Conservation (phyloP, 2,329 filamentous ascomycete genomes). For the Aspergillus caelatus region DNA sequence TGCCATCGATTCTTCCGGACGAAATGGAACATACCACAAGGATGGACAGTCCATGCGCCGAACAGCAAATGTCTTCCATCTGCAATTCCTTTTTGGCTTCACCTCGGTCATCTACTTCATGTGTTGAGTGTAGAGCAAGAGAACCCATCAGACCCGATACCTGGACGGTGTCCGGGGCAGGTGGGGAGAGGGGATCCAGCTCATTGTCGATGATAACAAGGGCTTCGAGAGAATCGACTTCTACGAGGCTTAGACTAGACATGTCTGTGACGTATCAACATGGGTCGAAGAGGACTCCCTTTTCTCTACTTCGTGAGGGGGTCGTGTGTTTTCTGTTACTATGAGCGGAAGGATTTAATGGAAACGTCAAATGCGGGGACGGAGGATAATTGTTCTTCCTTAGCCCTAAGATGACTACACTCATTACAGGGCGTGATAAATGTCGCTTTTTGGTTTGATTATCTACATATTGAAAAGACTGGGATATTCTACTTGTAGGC, state of each 20-base stretch:
- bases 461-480: not conserved
- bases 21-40: slow-evolving; percentile 46
- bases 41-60: slow-evolving; percentile 58
- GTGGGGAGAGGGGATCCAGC: slow-evolving; percentile 55
- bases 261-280: not conserved
- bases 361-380: not conserved
- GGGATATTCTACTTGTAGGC: not conserved
- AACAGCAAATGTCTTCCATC: slow-evolving; percentile 57
- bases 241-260: slow-evolving; percentile 30
- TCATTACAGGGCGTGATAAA: not conserved
- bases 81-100: slow-evolving; percentile 49
- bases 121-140: slow-evolving; percentile 42
- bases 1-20: not conserved
- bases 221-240: slow-evolving; percentile 53
- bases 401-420: not conserved
- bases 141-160: slow-evolving; percentile 48
- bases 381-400: slow-evolving; percentile 2
- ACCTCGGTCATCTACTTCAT: slow-evolving; percentile 41
- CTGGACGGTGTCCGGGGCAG: slow-evolving; percentile 47
- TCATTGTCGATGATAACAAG: slow-evolving; percentile 59
- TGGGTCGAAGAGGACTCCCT: not conserved
- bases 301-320: not conserved
- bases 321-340: not conserved
- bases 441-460: not conserved
- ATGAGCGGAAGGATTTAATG: not conserved